Evolutionary conservation across 2,329 filamentous ascomycete species (phyloP), one percentile per base, ranked within the genome.

Genomic region (Aspergillus sp.): DNA sequence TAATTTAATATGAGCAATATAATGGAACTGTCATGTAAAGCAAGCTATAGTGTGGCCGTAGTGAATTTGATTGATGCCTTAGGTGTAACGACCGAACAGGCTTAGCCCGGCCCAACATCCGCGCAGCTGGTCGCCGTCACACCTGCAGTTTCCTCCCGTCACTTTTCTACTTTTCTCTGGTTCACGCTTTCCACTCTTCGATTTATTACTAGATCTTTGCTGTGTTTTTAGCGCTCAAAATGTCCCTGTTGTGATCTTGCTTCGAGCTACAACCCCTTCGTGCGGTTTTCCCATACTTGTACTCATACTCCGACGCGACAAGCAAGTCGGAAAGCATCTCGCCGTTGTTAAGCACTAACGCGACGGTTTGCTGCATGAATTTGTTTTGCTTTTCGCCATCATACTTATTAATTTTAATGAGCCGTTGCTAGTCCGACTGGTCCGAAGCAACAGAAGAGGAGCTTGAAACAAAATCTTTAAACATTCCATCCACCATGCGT

Each of bases 401-500:
- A 8, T 15, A 55, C 6, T 47, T 6, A 47, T 8, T 36, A n/a
- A 47, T 47, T 23, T n/a, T 36, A 47, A 55, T 55, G 39, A 55
- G 53, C 53, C 36, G 17, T 39, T 39, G 23, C 41, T 52, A 32
- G 42, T 54, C 8, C 15, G 19, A 55, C 41, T 42, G 25, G 49
- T 10, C 39, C 42, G 36, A 56, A 39, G 13, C 21, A 60, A 36
- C 30, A 36, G 30, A 4, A 13, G 30, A 36, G 38, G 49, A 54
- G 48, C 51, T 49, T 51, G 39, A 42, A 49, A 19, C 44, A 17
- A 23, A 42, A 19, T 44, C 47, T 27, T 3, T 19, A 6, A 19
- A 38, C 53, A 57, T 66, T 66, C 61, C 66, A 73, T 66, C 61
- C 66, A 73, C 53, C 52, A 86, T 95, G 83, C 90, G 92, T 70